phyloP scores from a whole-genome alignment of 352 stramenopile species.

The Phytophthora macrochlamydospora region DNA sequence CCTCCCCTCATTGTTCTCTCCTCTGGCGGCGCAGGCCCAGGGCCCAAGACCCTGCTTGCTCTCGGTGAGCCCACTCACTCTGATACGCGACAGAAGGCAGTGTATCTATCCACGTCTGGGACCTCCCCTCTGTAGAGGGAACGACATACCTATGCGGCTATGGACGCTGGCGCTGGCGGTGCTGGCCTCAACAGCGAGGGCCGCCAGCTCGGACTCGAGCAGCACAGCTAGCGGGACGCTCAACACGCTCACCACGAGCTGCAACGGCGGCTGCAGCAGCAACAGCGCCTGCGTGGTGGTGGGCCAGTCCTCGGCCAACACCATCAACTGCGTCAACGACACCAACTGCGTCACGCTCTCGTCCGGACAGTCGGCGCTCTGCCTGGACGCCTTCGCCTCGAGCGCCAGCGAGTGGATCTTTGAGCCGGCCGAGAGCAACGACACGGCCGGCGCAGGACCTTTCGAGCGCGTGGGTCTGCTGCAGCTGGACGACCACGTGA shows the following conservation, averaged over 20 bases:
- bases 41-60: no score
- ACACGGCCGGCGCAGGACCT: slow-evolving; percentile 50
- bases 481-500: slow-evolving; percentile 57
- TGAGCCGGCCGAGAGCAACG: slow-evolving; percentile 52
- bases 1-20: not conserved
- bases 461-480: slow-evolving; percentile 79
- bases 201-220: slow-evolving; percentile 18
- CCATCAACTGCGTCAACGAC: slow-evolving; percentile 81
- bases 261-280: slow-evolving; percentile 66
- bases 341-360: slow-evolving; percentile 69
- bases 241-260: slow-evolving; percentile 82
- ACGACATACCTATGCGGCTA: slow-evolving; percentile 13
- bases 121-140: not conserved
- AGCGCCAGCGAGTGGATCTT: slow-evolving; percentile 54
- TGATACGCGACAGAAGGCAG: no score
- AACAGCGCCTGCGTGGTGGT: slow-evolving; percentile 72
- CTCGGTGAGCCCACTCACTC: no score
- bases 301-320: slow-evolving; percentile 56
- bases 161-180: slow-evolving; percentile 19
- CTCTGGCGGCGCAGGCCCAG: not conserved
- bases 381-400: slow-evolving; percentile 59
- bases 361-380: slow-evolving; percentile 69
- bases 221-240: slow-evolving; percentile 30
- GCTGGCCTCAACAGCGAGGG: not conserved
- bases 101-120: no score